phyloP scores from a whole-genome alignment of 2,329 filamentous ascomycete species.

The Penicillium sp. region DNA sequence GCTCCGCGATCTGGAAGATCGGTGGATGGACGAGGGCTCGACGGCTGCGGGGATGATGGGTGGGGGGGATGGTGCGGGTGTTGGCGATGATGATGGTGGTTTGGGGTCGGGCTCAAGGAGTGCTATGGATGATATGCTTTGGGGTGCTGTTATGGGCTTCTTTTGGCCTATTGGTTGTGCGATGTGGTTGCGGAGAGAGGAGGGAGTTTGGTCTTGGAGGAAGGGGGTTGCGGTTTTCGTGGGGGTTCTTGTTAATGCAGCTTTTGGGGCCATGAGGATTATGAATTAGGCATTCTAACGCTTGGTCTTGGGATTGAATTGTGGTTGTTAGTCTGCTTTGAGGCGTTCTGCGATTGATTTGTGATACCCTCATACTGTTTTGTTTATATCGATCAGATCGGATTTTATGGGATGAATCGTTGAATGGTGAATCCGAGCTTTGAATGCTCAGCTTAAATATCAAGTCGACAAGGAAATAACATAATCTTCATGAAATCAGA shows the following conservation, averaged over 20 bases:
- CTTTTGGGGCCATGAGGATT: conserved; percentile 69
- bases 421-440: not conserved
- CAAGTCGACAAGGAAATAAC: not conserved
- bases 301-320: not conserved
- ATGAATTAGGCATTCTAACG: conserved; percentile 39
- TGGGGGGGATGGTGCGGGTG: conserved; percentile 42
- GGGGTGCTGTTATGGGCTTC: conserved; percentile 88
- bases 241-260: conserved; percentile 76
- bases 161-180: conserved; percentile 89
- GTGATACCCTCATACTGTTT: not conserved
- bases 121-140: conserved; percentile 80
- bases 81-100: conserved; percentile 44
- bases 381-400: not conserved
- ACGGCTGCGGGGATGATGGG: conserved; percentile 38
- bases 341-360: not conserved
- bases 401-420: not conserved
- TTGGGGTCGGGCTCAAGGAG: conserved; percentile 45
- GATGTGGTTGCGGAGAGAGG: conserved; percentile 81
- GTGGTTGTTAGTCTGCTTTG: not conserved
- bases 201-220: conserved; percentile 81
- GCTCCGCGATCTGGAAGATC: conserved; percentile 78
- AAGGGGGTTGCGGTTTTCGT: conserved; percentile 85
- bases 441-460: not conserved
- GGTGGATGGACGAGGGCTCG: conserved; percentile 75
- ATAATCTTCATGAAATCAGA: conserved; percentile 1